phyloP scores from a whole-genome alignment of 2,329 filamentous ascomycete genomes.

The Cordyceps farinosa region DNA sequence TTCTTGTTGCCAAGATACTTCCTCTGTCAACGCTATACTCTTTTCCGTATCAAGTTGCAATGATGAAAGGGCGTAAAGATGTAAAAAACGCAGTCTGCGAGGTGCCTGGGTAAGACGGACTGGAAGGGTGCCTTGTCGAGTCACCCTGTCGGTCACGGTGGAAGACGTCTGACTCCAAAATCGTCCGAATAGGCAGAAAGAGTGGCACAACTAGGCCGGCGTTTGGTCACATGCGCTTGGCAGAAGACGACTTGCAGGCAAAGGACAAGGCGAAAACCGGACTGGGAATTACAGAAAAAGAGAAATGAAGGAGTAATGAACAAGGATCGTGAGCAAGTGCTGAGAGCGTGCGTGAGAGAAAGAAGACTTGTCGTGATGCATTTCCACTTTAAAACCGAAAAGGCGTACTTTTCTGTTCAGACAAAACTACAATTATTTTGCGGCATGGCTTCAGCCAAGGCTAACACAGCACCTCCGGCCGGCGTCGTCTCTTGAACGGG shows the following conservation, averaged over 20 bases:
- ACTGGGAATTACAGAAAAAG: no score
- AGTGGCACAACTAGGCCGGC: not conserved
- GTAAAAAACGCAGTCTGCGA: not conserved
- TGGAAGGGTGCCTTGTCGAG: not conserved
- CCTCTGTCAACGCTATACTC: not conserved
- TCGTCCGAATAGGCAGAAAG: not conserved
- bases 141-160: slow-evolving; percentile 1
- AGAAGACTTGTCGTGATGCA: not conserved
- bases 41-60: not conserved
- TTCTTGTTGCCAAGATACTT: not conserved
- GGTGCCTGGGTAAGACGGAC: not conserved
- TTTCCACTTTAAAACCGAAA: slow-evolving; percentile 1
- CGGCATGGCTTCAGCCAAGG: not conserved
- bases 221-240: not conserved
- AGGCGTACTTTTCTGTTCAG: not conserved
- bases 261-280: not conserved
- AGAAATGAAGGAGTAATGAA: not conserved
- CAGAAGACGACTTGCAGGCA: not conserved
- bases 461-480: not conserved
- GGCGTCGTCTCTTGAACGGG: not conserved
- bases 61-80: not conserved
- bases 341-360: not conserved
- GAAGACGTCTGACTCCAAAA: not conserved
- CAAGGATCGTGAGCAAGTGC: not conserved
- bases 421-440: not conserved